phyloP scores from a whole-genome alignment of 768 basidiomycete species.

The Lentinula boryana region DNA sequence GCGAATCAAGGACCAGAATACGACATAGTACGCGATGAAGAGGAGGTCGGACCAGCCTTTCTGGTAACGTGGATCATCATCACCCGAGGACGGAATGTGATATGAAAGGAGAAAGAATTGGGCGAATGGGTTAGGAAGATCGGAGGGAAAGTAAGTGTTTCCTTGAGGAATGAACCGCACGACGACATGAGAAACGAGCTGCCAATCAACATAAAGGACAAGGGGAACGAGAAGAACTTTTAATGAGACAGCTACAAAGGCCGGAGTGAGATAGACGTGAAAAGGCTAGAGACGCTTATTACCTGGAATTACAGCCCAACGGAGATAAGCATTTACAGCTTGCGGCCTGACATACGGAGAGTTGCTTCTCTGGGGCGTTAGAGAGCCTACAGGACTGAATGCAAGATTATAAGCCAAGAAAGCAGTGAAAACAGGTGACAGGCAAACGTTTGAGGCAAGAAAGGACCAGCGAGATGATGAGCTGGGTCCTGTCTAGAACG shows the following conservation, averaged over 20 bases:
- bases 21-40: constrained; percentile 60
- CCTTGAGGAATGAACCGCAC: neutral
- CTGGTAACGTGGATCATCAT: constrained; percentile 34
- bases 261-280: neutral
- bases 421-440: neutral
- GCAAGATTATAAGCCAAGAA: neutral
- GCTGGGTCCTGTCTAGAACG: constrained; percentile 40
- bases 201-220: constrained; percentile 39
- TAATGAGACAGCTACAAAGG: constrained; percentile 22
- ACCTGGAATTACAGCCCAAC: constrained; percentile 3
- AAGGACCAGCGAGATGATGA: constrained; percentile 59
- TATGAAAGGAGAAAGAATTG: constrained; percentile 54
- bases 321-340: neutral
- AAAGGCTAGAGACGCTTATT: constrained; percentile 13
- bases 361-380: neutral
- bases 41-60: constrained; percentile 53
- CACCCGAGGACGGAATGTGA: constrained; percentile 27
- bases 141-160: constrained; percentile 19
- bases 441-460: constrained; percentile 57
- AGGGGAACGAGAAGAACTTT: constrained; percentile 38
- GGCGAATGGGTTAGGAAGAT: constrained; percentile 46
- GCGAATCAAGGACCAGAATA: constrained; percentile 67
- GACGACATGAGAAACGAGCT: constrained; percentile 14
- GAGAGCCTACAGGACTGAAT: constrained; percentile 6
- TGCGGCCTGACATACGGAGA: constrained; percentile 1